phyloP scores from a whole-genome alignment of 305 asterid genomes.

The Ilex paraguariensis region DNA sequence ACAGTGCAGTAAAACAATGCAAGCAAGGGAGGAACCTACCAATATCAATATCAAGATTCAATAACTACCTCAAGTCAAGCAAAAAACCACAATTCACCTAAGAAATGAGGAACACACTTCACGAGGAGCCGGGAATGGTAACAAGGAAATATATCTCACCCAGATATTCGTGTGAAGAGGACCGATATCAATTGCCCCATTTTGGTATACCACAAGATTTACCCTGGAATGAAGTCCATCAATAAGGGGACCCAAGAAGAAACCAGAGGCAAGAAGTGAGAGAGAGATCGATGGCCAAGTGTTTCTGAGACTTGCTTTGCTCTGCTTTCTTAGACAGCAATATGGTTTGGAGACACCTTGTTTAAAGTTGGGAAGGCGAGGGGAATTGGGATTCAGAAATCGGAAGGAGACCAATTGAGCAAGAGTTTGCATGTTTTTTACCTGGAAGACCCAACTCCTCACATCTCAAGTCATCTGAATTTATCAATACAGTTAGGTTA shows the following conservation, averaged over 20 bases:
- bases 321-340: slow-evolving; percentile 19
- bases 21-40: slow-evolving; percentile 62
- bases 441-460: too few species aligned
- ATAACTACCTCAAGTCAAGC: too few species aligned
- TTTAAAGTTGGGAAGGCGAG: slow-evolving; percentile 5
- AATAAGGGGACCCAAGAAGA: slow-evolving; percentile 53
- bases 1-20: slow-evolving; percentile 60
- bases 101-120: too few species aligned
- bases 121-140: too few species aligned
- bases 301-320: slow-evolving; percentile 10
- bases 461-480: too few species aligned
- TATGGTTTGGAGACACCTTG: slow-evolving; percentile 1
- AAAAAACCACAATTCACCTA: too few species aligned
- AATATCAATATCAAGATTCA: too few species aligned
- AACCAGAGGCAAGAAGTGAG: slow-evolving; percentile 53
- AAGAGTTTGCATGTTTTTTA: slow-evolving; percentile 18
- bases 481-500: too few species aligned
- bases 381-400: background rate
- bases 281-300: slow-evolving; percentile 41
- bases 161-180: slow-evolving; percentile 70
- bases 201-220: slow-evolving; percentile 54
- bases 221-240: slow-evolving; percentile 77
- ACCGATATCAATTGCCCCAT: slow-evolving; percentile 59
- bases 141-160: slow-evolving; percentile 19
- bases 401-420: slow-evolving; percentile 8